Base-by-base conservation (phyloP, 192 early-diverging fungal genomes). In the Gaertneriomyces sp. region DNA sequence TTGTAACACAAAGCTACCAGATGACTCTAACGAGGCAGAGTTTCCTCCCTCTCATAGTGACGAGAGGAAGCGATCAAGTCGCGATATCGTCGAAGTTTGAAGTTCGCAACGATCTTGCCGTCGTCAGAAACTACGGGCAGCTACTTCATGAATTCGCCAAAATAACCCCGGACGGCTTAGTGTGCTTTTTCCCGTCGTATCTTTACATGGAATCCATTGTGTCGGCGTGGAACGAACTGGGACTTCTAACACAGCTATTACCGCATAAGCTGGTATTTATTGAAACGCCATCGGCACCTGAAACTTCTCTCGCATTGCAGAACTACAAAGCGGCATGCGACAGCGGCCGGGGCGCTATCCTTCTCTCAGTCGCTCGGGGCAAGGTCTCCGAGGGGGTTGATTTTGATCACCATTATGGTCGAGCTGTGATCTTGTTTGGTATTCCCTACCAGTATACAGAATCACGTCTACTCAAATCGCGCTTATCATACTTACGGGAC, bases 391-490 rank as follows among this genome's bases (percentile, higher is more conserved):
- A 98, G 78, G 98, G 98, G 44, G 97, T 99, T 67, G 98, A 99
- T 87, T 99, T 99, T 70, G 98, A 99, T 75, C 96, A 99, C 76
- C 91, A 99, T 70, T 99, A 98, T 75, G 98, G 98, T 19, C 88
- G 98, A 14, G 96, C 98, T 38, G 98, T 99, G 60, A 86, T 99
- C 62, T 88, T 99, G 85, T 99, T 99, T 86, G 98, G 98, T 11
- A 96, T 99, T 55, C 98, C 98, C 5, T 99, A 98, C 74, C 98
- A 99, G 81, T 98, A 98, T 75, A 98, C 96, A 0, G 96, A 97
- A 73, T 90, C 87, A 53, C 74, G 96, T 19, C 96, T 97, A 46
- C 72, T 98, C 52, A 97, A 96, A 74, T 85, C 86, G 56, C 49
- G 42, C 45, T 78, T 99, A 8, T 96, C 98, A 77, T 99, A 92